A percentile compares a stretch with the other conserved stretches of the same genome.
phyloP scores from a whole-genome alignment of 371 early-diverging fungal species.

The Mortierella sp. region DNA sequence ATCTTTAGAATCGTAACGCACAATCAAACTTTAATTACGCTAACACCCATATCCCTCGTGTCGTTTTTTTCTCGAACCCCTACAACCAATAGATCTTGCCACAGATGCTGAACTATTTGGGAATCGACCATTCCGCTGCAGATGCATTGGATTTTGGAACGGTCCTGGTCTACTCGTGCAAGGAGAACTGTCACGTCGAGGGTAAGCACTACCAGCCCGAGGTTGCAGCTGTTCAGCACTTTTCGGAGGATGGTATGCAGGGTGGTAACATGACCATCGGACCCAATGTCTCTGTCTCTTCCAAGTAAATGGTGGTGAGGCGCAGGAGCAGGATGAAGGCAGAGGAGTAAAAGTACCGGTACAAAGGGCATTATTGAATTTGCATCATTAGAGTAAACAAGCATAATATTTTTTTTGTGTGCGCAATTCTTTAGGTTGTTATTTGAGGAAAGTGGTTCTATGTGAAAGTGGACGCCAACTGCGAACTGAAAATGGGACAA shows the following conservation, averaged over 20 bases:
- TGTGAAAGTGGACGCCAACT: neutral
- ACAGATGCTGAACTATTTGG: conserved; percentile 84
- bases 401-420: neutral
- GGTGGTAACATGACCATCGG: conserved; percentile 52
- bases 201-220: conserved; percentile 74
- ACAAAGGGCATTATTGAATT: neutral
- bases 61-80: neutral
- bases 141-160: conserved; percentile 96
- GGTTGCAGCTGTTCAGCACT: conserved; percentile 78
- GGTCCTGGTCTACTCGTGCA: conserved; percentile 89
- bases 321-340: no score
- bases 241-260: conserved; percentile 77
- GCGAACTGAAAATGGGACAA: neutral
- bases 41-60: neutral
- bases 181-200: conserved; percentile 80
- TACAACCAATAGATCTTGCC: conserved; percentile 75
- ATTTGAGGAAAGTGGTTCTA: neutral
- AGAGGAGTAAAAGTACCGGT: neutral
- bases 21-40: no score
- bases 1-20: neutral
- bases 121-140: conserved; percentile 78
- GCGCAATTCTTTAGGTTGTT: neutral
- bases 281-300: conserved; percentile 38
- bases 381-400: conserved; percentile 10
- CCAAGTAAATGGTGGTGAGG: conserved; percentile 21